phyloP scores from a whole-genome alignment of 108 stramenopile species.

The Discostella stelligeroides region DNA sequence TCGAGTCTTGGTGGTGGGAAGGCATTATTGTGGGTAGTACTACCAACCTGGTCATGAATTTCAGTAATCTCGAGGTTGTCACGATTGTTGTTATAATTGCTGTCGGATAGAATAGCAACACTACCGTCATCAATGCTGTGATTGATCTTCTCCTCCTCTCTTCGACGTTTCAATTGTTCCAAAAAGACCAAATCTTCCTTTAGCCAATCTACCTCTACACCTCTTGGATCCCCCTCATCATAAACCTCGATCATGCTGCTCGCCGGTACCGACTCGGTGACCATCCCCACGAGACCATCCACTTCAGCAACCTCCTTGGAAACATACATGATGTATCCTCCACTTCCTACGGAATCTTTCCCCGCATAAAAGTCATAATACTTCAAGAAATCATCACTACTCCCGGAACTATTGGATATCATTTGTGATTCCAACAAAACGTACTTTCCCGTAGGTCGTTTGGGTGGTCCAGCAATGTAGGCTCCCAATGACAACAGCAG shows the following conservation, averaged over 20 bases:
- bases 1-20: constrained; percentile 29
- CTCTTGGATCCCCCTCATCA: constrained; percentile 35
- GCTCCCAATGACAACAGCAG: constrained; percentile 26
- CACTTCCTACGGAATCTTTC: constrained; percentile 78
- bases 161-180: constrained; percentile 40
- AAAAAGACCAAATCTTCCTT: constrained; percentile 45
- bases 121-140: not conserved
- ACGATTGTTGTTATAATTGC: not conserved
- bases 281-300: constrained; percentile 65
- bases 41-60: not conserved
- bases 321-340: constrained; percentile 76
- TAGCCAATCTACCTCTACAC: constrained; percentile 47
- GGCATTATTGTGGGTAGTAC: constrained; percentile 10
- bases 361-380: constrained; percentile 86
- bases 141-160: constrained; percentile 10
- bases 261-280: constrained; percentile 48
- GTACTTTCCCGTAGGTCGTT: constrained; percentile 79
- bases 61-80: constrained; percentile 8
- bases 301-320: constrained; percentile 52
- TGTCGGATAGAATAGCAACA: no score
- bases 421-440: constrained; percentile 76
- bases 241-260: constrained; percentile 51
- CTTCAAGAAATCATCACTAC: constrained; percentile 56
- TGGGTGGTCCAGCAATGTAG: constrained; percentile 63
- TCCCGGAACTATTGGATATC: not conserved